phyloP scores from a whole-genome alignment of 768 basidiomycete species.

The Chlorophyllum brunneum region DNA sequence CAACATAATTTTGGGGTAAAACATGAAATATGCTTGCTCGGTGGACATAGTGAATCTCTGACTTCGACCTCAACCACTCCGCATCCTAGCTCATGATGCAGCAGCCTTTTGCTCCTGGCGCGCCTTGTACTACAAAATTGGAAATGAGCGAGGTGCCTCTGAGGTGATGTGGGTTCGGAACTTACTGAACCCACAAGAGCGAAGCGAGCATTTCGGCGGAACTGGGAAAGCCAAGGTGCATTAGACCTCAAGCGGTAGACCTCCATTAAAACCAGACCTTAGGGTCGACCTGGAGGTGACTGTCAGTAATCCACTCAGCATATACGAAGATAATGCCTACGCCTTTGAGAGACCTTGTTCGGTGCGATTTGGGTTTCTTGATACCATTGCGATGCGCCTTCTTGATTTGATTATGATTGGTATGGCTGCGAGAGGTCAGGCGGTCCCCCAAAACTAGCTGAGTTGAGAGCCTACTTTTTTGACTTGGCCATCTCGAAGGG shows the following conservation, averaged over 20 bases:
- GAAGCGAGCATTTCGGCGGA: constrained; percentile 78
- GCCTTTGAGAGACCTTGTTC: constrained; percentile 83
- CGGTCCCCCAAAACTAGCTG: background rate
- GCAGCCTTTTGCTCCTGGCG: constrained; percentile 55
- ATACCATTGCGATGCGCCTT: constrained; percentile 99
- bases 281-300: constrained; percentile 59
- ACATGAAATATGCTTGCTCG: background rate
- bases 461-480: constrained; percentile 72
- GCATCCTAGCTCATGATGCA: constrained; percentile 29
- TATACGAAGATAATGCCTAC: constrained; percentile 48
- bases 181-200: constrained; percentile 75
- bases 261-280: constrained; percentile 48
- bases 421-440: constrained; percentile 51
- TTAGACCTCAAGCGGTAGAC: constrained; percentile 2
- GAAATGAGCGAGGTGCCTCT: background rate
- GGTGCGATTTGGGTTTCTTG: constrained; percentile 71
- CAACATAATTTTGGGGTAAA: background rate
- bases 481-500: constrained; percentile 86
- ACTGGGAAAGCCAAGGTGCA: constrained; percentile 39
- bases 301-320: background rate
- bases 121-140: constrained; percentile 53
- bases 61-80: background rate
- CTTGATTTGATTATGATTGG: constrained; percentile 93
- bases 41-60: background rate
- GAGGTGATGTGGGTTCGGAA: constrained; percentile 13